Conservation (phyloP, 2,329 filamentous ascomycete species). For the Shiraia bambusicola region DNA sequence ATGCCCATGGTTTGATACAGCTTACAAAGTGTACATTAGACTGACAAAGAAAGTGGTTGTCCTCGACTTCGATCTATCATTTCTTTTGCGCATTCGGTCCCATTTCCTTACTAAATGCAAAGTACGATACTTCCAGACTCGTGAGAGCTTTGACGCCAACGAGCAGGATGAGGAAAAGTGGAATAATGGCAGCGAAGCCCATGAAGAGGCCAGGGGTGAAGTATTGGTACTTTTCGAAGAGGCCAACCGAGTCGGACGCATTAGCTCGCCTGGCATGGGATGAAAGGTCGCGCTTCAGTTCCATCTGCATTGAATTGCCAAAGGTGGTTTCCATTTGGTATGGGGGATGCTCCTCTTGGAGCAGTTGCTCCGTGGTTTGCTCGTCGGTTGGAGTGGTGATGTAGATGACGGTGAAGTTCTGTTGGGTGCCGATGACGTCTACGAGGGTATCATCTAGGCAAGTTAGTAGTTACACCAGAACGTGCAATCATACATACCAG, state of each 20-base stretch:
- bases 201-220: conserved; percentile 92
- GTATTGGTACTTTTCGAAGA: conserved; percentile 95
- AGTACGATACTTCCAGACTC: conserved; percentile 86
- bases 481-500: conserved; percentile 16
- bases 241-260: conserved; percentile 33
- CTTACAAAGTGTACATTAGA: too few relatives aligned
- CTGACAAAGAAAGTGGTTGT: too few relatives aligned
- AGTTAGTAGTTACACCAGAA: conserved; percentile 6
- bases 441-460: conserved; percentile 26
- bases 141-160: conserved; percentile 75
- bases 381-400: conserved; percentile 60
- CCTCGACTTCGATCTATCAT: conserved; percentile 47
- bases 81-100: conserved; percentile 86
- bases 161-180: conserved; percentile 76
- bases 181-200: conserved; percentile 68
- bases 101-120: conserved; percentile 95
- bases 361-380: conserved; percentile 24
- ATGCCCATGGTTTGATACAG: too few relatives aligned
- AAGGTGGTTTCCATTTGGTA: conserved; percentile 70
- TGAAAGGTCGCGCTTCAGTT: conserved; percentile 68
- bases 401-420: conserved; percentile 74
- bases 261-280: conserved; percentile 31
- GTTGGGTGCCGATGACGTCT: conserved; percentile 42
- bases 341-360: conserved; percentile 20
- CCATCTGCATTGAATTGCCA: conserved; percentile 64